Evolutionary conservation across 495 filamentous ascomycete species (phyloP), one percentile per base, ranked within the genome.

Genomic region (Pseudevernia furfuracea): DNA sequence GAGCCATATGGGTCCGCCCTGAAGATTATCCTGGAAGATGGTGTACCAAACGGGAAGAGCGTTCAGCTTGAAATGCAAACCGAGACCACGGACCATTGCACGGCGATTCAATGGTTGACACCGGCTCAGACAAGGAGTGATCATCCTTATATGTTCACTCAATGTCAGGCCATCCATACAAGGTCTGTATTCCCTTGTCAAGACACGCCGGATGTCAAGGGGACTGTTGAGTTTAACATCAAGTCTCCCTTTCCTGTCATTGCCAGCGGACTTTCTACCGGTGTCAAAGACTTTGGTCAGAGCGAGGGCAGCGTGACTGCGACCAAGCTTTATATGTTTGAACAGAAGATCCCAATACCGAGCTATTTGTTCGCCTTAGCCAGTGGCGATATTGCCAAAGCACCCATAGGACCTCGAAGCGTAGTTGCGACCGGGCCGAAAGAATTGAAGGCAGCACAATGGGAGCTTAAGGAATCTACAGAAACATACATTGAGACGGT

Each of bases 141-240:
- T 70, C 87, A 91, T 68, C 93, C 93, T 11, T 97, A 96, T 73
- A 94, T 97, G 86, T 97, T 96, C 80, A 93, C 90, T 44, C 93
- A 97, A 83, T 96, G 92, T 75, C 93, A 98, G 78, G 91, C 92
- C 46, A 98, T 98, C 68, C 90, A 97, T 69, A 90, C 89, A 34
- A 84, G 93, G 58, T 96, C 91, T 30, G 81, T 97, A 61, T 96
- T 96, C 74, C 94, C 94, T 17, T 97, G 92, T 74, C 93, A 98
- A 78, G 93, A 98, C 74, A 97, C 94, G 0, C 93, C 93, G 32
- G 91, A 95, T 72, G 86, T 97, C 65, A 98, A 98, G 76, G 89
- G 87, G 49, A 92, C 90, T 7, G 90, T 91, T 75, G 82, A 87
- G 61, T 96, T 97, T 75, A 88, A 86, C 68, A 90, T 98, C 72